These are phyloP conservation scores for Backusella tarrabulga DNA, from an alignment of 192 early-diverging fungal genomes.

Conservation along the genomic window DNA sequence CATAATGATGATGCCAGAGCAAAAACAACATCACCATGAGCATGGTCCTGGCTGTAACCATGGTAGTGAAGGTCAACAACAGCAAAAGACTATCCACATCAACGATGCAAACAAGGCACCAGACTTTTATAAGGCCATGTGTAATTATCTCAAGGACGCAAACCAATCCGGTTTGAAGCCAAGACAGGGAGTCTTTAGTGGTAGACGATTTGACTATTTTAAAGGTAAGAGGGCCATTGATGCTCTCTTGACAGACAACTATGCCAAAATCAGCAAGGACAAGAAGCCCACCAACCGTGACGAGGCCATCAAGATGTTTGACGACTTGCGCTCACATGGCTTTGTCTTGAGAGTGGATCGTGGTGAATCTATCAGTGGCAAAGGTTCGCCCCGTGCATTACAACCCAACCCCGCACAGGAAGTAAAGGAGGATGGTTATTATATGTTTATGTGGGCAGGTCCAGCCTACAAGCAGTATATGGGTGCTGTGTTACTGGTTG, in stretches of 20 bases:
- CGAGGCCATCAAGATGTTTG: slow-evolving; percentile 22
- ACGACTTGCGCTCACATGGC: slow-evolving; percentile 25
- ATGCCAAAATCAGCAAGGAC: slow-evolving; percentile 25
- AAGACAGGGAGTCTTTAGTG: slow-evolving; percentile 86
- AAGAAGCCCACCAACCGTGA: slow-evolving; percentile 14
- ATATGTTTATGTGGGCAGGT: slow-evolving; percentile 91
- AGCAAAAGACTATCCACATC: slow-evolving; percentile 14
- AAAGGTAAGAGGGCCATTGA: slow-evolving; percentile 59
- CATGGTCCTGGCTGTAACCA: slow-evolving; percentile 28
- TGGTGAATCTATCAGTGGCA: slow-evolving; percentile 25
- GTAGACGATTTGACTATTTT: slow-evolving; percentile 89
- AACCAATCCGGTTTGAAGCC: slow-evolving; percentile 71
- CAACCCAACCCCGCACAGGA: slow-evolving; percentile 22
- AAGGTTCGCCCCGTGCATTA: slow-evolving; percentile 23
- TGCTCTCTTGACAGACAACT: slow-evolving; percentile 29
- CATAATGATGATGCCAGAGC: slow-evolving; percentile 16
- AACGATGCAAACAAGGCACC: slow-evolving; percentile 34
- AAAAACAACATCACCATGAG: slow-evolving; percentile 8
- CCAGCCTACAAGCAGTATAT: slow-evolving; percentile 77
- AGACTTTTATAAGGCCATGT: slow-evolving; percentile 35
- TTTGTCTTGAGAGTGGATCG: slow-evolving; percentile 35
- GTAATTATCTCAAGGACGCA: slow-evolving; percentile 75
- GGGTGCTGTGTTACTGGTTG: slow-evolving; percentile 76
- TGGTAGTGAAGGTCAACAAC: neutral
- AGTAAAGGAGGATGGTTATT: slow-evolving; percentile 76